Percentiles rank a stretch among this genome's conserved stretches.
phyloP scores from a whole-genome alignment of 2,329 filamentous ascomycete genomes.

The Trichoderma pleuroti region DNA sequence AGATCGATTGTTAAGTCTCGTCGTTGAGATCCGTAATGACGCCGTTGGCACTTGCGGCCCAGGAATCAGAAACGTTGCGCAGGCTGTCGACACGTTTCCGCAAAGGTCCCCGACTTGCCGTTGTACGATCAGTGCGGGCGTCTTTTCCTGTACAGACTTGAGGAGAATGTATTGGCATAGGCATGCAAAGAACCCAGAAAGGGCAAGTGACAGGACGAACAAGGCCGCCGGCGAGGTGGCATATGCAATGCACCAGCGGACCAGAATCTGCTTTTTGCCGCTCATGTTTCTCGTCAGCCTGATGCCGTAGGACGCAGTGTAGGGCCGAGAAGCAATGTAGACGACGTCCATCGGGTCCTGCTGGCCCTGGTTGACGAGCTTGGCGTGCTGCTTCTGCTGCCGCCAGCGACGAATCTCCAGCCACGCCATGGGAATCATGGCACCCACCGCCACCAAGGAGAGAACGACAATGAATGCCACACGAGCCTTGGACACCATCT shows the following conservation, averaged over 20 bases:
- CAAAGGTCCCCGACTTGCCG: too few relatives aligned
- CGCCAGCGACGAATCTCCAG: slow-evolving; percentile 76
- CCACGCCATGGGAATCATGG: slow-evolving; percentile 74
- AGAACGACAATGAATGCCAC: slow-evolving; percentile 76
- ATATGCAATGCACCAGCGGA: slow-evolving; percentile 82
- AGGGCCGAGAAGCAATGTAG: slow-evolving; percentile 80
- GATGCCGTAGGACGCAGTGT: slow-evolving; percentile 69
- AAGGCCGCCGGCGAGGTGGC: slow-evolving; percentile 79
- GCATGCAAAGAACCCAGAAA: slow-evolving; percentile 79
- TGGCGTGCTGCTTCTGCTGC: slow-evolving; percentile 65
- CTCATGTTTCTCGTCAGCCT: slow-evolving; percentile 64
- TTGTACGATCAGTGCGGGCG: too few relatives aligned
- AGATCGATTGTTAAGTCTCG: slow-evolving; percentile 80
- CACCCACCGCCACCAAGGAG: slow-evolving; percentile 65
- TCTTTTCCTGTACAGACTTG: slow-evolving; percentile 66
- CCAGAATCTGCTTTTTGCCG: slow-evolving; percentile 64
- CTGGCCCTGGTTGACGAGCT: slow-evolving; percentile 60
- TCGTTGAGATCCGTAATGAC: slow-evolving; percentile 67
- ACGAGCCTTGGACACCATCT: slow-evolving; percentile 63
- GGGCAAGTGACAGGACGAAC: slow-evolving; percentile 78
- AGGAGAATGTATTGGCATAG: slow-evolving; percentile 81
- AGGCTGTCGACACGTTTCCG: slow-evolving; percentile 70
- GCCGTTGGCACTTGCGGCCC: slow-evolving; percentile 73
- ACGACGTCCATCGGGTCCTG: slow-evolving; percentile 83
- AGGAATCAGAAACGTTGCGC: slow-evolving; percentile 68